Evolutionary conservation across 2,329 filamentous ascomycete species (phyloP).

Genomic region (Coniosporium tulheliwenetii): DNA sequence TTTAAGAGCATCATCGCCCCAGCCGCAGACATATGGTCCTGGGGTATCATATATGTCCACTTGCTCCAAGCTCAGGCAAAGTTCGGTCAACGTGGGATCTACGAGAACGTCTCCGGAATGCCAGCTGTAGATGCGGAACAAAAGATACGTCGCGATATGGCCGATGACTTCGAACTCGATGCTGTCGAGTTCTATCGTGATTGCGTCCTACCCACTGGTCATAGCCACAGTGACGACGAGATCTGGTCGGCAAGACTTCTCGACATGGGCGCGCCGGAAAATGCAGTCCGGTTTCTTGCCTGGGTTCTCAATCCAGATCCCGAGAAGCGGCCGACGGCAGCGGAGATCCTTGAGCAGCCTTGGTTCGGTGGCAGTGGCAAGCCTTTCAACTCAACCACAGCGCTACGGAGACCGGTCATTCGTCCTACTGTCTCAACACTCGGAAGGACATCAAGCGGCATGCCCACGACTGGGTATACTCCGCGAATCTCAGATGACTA

Average conservation of each 20-base stretch:
- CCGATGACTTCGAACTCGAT: constrained; percentile 12
- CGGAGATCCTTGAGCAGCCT: constrained; percentile 7
- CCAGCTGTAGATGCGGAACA: constrained; percentile 7
- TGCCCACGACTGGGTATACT: no score
- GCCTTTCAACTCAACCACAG: no score
- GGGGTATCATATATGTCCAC: constrained; percentile 13
- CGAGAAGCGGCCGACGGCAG: constrained; percentile 9
- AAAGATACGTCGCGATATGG: constrained; percentile 7
- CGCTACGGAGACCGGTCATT: no score
- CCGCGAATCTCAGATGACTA: no score
- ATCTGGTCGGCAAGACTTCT: constrained; percentile 10
- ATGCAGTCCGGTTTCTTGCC: constrained; percentile 10
- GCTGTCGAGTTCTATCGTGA: constrained; percentile 9
- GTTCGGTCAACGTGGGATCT: constrained; percentile 11
- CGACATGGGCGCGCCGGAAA: constrained; percentile 8
- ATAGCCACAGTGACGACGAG: constrained; percentile 4
- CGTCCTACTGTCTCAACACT: no score
- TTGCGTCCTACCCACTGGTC: constrained; percentile 7
- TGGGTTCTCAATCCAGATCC: constrained; percentile 11
- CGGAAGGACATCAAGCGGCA: no score
- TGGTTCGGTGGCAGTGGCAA: constrained; percentile 2
- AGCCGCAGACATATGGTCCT: constrained; percentile 13
- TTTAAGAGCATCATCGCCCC: constrained; percentile 12
- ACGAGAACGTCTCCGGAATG: constrained; percentile 9
- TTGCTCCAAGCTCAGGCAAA: constrained; percentile 11